Evolutionary conservation across 441 rosid genomes (phyloP), one percentile per base, ranked within the genome.

Genomic region (Breynia disticha): DNA sequence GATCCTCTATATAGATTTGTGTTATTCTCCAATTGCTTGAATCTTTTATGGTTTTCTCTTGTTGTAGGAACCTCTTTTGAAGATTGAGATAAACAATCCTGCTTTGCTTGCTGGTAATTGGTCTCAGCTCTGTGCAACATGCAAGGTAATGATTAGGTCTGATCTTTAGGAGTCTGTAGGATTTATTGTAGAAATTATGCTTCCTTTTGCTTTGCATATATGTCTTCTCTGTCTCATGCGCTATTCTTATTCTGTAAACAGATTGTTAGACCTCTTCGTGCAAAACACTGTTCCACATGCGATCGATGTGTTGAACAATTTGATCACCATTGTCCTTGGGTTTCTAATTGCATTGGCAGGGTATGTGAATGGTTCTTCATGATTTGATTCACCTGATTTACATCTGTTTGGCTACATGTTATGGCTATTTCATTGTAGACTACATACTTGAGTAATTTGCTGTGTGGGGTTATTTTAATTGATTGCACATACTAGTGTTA

Each of bases 261-360:
- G 96, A 89, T 93, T 62, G 88, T 93, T 56, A 76, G 96, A 73
- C 95, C 99, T 65, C 83, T 89, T 60, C 99, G 97, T 17, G 93
- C 97, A 5, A 89, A 93, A 81, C 99, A 93, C 66, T 93, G 99
- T 62, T 84, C 95, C 60, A 80, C 87, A 9, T 93, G 97, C 62
- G 83, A 87, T 72, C 90, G 93, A 44, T 93, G 97, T 74, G 97
- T 93, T 61, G 95, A 93, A 60, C 99, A 93, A 63, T 93, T 93
- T 67, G 99, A 93, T 66, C 99, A 93, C 74, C 97, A 93, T 67
- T 93, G 95, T 71, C 99, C 99, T 39, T 93, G 96, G 99, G 96
- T 89, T 39, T 89, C 99, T 64, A 93, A 93, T 72, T 93, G 99
- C 73, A 81, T 93, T 56, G 97, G 99, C 76, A 93, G 86, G 93